Conservation (phyloP, 768 basidiomycete species). For the Trichaptum fuscoviolaceum region DNA sequence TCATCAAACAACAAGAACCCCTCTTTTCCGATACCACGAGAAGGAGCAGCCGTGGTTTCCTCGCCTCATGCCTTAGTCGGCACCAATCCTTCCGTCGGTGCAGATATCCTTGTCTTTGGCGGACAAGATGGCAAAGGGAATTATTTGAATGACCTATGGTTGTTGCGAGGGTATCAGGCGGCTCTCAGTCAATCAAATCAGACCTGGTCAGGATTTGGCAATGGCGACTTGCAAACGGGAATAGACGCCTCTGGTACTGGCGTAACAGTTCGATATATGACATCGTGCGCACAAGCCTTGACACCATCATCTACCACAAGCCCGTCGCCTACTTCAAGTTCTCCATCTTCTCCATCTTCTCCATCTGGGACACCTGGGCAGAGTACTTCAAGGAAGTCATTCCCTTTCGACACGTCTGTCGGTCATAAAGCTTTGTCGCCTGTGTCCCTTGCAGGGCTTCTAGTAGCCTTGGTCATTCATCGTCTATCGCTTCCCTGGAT, state of each 20-base stretch:
- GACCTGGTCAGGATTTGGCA: slow-evolving; percentile 60
- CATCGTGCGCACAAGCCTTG: slow-evolving; percentile 49
- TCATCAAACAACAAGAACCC: slow-evolving; percentile 33
- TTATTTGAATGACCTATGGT: slow-evolving; percentile 72
- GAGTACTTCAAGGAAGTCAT: slow-evolving; percentile 40
- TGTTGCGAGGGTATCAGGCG: slow-evolving; percentile 69
- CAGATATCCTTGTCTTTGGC: slow-evolving; percentile 77
- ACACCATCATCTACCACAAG: slow-evolving; percentile 18
- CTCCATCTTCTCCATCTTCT: slow-evolving; percentile 22
- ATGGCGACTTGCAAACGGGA: slow-evolving; percentile 59
- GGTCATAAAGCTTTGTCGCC: slow-evolving; percentile 43
- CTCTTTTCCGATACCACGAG: slow-evolving; percentile 59
- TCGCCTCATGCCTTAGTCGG: slow-evolving; percentile 54
- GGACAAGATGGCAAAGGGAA: slow-evolving; percentile 63
- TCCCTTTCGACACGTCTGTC: slow-evolving; percentile 36
- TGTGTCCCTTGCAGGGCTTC: slow-evolving; percentile 40
- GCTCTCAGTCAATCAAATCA: slow-evolving; percentile 47
- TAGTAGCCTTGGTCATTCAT: slow-evolving; percentile 35
- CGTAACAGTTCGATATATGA: slow-evolving; percentile 55
- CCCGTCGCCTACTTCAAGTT: slow-evolving; percentile 16
- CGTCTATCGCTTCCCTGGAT: slow-evolving; percentile 38
- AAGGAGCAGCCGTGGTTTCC: slow-evolving; percentile 65
- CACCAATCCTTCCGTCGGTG: slow-evolving; percentile 34
- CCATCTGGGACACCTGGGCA: slow-evolving; percentile 4
- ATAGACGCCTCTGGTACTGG: slow-evolving; percentile 62